Percentiles rank a stretch among this genome's conserved stretches.
Conservation (phyloP, 768 basidiomycete species). For the Mycena alexandri region DNA sequence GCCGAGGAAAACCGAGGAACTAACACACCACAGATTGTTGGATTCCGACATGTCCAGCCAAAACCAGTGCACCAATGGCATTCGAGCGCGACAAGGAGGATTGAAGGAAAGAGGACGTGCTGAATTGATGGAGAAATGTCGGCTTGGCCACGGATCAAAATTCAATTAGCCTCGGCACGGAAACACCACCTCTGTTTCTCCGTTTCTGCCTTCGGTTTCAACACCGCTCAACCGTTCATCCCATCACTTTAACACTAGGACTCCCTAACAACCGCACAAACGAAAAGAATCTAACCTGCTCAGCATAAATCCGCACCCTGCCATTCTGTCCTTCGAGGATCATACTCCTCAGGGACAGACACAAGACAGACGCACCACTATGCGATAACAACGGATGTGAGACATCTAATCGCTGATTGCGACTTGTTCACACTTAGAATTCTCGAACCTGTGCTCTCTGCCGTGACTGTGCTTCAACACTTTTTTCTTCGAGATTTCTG, state of each 20-base stretch:
- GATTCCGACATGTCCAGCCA: neutral
- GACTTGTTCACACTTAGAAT: conserved; percentile 1
- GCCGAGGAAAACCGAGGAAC: conserved; percentile 23
- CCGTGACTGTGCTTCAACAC: neutral
- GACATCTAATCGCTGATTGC: conserved; percentile 15
- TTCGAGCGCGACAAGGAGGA: conserved; percentile 14
- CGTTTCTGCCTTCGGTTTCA: neutral
- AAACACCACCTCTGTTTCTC: neutral
- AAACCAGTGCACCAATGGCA: no score
- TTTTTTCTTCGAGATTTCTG: neutral
- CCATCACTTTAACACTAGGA: neutral
- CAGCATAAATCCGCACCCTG: conserved; percentile 16
- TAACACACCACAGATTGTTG: conserved; percentile 3
- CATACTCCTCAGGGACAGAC: conserved; percentile 29
- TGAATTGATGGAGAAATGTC: neutral
- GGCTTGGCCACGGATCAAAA: conserved; percentile 27
- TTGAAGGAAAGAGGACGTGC: no score
- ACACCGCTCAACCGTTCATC: conserved; percentile 7
- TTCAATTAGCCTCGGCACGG: conserved; percentile 24
- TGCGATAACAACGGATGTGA: conserved; percentile 23
- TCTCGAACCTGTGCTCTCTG: conserved; percentile 2
- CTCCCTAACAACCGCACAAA: conserved; percentile 13
- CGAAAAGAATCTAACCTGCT: conserved; percentile 4
- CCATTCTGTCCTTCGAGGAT: conserved; percentile 25
- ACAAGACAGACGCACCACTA: conserved; percentile 15